Conservation (phyloP, 345 rosid species). For the Populus davidiana region DNA sequence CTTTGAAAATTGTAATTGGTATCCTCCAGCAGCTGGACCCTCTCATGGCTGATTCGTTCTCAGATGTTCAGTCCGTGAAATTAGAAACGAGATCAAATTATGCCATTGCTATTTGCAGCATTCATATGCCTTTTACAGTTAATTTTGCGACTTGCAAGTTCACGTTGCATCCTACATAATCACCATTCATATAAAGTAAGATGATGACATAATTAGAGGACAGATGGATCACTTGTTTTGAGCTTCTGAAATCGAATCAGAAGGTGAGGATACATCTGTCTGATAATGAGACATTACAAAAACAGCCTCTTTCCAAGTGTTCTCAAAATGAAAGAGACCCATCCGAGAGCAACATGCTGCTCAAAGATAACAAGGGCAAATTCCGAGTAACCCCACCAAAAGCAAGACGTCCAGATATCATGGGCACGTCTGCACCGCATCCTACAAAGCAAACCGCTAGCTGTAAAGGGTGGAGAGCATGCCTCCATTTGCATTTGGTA, state of each 20-base stretch:
- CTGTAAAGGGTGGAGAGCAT: conserved; percentile 79
- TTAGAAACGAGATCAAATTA: too few relatives aligned
- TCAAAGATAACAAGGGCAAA: background rate
- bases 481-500: conserved; percentile 64
- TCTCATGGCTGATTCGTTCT: too few relatives aligned
- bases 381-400: background rate
- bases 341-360: conserved; percentile 6
- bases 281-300: background rate
- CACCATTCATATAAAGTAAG: too few relatives aligned
- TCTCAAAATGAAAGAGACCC: background rate
- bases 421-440: background rate
- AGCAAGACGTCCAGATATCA: background rate
- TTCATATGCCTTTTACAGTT: too few relatives aligned
- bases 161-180: too few relatives aligned
- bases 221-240: background rate
- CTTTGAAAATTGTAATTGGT: too few relatives aligned
- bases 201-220: too few relatives aligned
- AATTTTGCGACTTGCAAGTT: too few relatives aligned
- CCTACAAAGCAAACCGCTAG: conserved; percentile 14
- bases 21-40: too few relatives aligned
- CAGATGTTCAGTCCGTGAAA: too few relatives aligned
- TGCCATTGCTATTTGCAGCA: too few relatives aligned
- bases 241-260: background rate
- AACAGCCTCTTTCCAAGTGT: background rate
- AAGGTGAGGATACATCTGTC: background rate